Conservation (phyloP, 73 alveolate species). For the Stentor coeruleus region DNA sequence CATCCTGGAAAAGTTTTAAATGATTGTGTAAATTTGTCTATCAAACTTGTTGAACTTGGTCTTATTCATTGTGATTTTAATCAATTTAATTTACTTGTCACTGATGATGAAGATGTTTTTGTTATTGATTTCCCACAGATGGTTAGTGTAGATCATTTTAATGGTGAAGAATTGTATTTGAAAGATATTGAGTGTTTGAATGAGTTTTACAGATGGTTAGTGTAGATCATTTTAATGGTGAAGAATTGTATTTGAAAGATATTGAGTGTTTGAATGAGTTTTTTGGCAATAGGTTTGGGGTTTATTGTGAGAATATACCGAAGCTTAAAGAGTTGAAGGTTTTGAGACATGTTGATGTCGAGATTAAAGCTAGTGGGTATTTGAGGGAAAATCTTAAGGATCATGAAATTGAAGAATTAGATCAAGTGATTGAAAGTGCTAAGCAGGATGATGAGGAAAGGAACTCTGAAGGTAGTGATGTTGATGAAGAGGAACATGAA, state of each 20-base stretch:
- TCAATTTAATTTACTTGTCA: slow-evolving; percentile 88
- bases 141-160: slow-evolving; percentile 78
- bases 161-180: slow-evolving; percentile 71
- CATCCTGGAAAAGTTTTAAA: slow-evolving; percentile 68
- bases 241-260: slow-evolving; percentile 79
- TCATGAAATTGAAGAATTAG: slow-evolving; percentile 27
- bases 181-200: slow-evolving; percentile 92
- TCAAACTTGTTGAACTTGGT: slow-evolving; percentile 80
- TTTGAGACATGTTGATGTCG: slow-evolving; percentile 62
- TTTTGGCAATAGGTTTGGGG: slow-evolving; percentile 70
- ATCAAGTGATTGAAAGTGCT: slow-evolving; percentile 25
- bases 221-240: slow-evolving; percentile 76
- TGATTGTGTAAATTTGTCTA: slow-evolving; percentile 54
- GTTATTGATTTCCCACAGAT: slow-evolving; percentile 97
- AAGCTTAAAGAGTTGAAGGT: slow-evolving; percentile 65
- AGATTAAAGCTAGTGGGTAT: slow-evolving; percentile 73
- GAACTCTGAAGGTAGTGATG: neutral
- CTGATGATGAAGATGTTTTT: slow-evolving; percentile 76
- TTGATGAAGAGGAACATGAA: slow-evolving; percentile 29
- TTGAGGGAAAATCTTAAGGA: slow-evolving; percentile 47
- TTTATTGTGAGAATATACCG: slow-evolving; percentile 54
- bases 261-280: slow-evolving; percentile 82
- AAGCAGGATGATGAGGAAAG: slow-evolving; percentile 28
- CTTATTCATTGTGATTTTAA: slow-evolving; percentile 96
- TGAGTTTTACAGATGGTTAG: slow-evolving; percentile 93